A percentile compares a stretch with the other conserved stretches of the same genome.
Conservation (phyloP, 2,329 filamentous ascomycete species). For the Penicillium sp. region DNA sequence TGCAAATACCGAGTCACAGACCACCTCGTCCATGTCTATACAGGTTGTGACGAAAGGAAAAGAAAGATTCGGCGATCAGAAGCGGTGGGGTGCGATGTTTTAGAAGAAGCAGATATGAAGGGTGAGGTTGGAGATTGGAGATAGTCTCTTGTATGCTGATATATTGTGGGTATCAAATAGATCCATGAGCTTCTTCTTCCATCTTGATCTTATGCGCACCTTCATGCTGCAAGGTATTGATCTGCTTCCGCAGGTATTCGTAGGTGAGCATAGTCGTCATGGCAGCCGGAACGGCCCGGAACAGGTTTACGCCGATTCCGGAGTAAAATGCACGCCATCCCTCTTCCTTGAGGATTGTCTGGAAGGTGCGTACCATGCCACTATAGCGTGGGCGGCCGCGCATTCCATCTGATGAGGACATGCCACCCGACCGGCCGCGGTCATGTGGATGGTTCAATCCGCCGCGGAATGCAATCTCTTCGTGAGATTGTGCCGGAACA, state of each 20-base stretch:
- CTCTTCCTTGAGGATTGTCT: slow-evolving; percentile 82
- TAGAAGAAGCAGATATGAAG: not conserved
- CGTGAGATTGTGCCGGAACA: slow-evolving; percentile 42
- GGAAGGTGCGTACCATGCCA: slow-evolving; percentile 77
- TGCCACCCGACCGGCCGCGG: slow-evolving; percentile 42
- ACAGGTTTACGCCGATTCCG: slow-evolving; percentile 95
- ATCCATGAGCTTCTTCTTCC: slow-evolving; percentile 14
- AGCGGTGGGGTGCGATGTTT: not conserved
- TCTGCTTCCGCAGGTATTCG: slow-evolving; percentile 65
- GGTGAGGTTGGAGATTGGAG: no score
- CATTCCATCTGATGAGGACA: slow-evolving; percentile 57
- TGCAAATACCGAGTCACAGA: slow-evolving; percentile 9
- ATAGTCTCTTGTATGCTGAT: slow-evolving; percentile 1
- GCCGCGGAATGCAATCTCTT: slow-evolving; percentile 51
- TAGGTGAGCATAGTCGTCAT: slow-evolving; percentile 98
- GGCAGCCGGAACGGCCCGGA: slow-evolving; percentile 88
- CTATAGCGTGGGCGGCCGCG: slow-evolving; percentile 60
- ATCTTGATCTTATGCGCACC: slow-evolving; percentile 35
- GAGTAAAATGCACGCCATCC: slow-evolving; percentile 97
- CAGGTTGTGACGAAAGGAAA: slow-evolving; percentile 8
- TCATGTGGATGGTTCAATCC: slow-evolving; percentile 40
- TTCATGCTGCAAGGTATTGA: slow-evolving; percentile 54
- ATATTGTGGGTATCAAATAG: slow-evolving; percentile 20
- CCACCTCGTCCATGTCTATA: slow-evolving; percentile 16
- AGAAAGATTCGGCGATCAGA: not conserved